Base-by-base conservation (phyloP, 305 asterid species). In the Solanum hybrid region DNA sequence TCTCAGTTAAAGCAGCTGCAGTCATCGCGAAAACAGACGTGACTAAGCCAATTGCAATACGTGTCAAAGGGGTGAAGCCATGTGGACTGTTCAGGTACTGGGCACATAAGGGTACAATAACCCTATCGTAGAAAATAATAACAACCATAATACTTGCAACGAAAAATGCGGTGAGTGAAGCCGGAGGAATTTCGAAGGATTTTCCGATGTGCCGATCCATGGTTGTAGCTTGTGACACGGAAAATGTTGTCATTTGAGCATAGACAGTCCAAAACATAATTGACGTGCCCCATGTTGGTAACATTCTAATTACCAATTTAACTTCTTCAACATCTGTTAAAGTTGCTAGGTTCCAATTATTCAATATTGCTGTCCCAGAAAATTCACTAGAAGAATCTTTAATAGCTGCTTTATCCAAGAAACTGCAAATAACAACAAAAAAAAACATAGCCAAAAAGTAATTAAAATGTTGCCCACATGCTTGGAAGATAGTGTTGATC, bases 301-400 rank as follows among this genome's bases (percentile, higher is more conserved):
- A 89, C 97, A 97, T 94, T 84, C 98, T 87, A 0, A 95, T 91
- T 32, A 97, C 95, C 34, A 93, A 51, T 78, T 97, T 97, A 1
- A 95, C 98, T 92, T 97, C 98, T 91, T 97, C 99, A 0, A 97
- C 98, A 15, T 97, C 98, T 0, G 99, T 97, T 89, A 94, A 87
- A 3, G 98, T 94, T 12, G 95, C 92, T 8, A 95, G 94, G 51
- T 86, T 5, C 99, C 99, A 97, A 82, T 93, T 94, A 76, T 90
- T 92, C 17, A 57, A 51, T 29, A 34, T 61, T 6, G 34, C 22
- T n/a, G 79, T 33, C 31, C 32, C 89, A 2, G 61, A 76, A 9
- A 84, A 73, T 20, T 92, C 84, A 3, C 90, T 61, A 20, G 90
- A n/a, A 51, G 26, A 57, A 45, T 51, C 95, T 89, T 92, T 94